These are phyloP conservation scores for Letharia columbiana DNA, from an alignment of 495 filamentous ascomycete species.

Conservation along the genomic window DNA sequence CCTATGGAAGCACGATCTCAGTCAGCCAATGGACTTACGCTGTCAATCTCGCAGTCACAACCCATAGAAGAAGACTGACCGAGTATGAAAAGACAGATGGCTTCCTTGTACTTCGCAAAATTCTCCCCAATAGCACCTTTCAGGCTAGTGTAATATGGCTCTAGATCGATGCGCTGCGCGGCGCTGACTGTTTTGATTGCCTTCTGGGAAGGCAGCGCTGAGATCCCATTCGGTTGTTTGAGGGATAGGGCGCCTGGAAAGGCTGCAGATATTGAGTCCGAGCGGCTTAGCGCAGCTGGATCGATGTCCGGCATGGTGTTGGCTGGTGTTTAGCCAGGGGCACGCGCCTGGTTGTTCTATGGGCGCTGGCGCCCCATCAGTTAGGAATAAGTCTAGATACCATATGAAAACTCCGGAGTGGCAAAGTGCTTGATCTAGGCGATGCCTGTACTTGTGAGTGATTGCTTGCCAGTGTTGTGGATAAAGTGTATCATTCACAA, in stretches of 20 bases:
- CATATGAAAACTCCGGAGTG: background rate
- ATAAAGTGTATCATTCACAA: background rate
- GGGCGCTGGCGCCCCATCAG: constrained; percentile 26
- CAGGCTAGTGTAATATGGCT: constrained; percentile 79
- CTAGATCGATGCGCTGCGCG: constrained; percentile 78
- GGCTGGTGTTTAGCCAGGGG: constrained; percentile 31
- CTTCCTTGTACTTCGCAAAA: constrained; percentile 83
- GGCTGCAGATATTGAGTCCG: constrained; percentile 51
- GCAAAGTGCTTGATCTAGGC: background rate
- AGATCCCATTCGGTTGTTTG: constrained; percentile 35
- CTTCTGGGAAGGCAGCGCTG: constrained; percentile 46
- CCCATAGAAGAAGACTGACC: constrained; percentile 45
- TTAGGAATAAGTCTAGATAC: constrained; percentile 1
- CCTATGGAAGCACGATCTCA: constrained; percentile 39
- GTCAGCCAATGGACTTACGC: constrained; percentile 6
- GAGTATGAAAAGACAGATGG: constrained; percentile 68
- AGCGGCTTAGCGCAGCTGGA: constrained; percentile 71
- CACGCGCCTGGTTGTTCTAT: constrained; percentile 23
- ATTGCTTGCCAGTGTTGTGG: background rate
- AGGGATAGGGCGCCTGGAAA: constrained; percentile 53
- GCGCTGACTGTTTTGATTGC: constrained; percentile 52
- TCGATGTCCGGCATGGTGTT: constrained; percentile 72
- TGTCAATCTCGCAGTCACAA: constrained; percentile 7
- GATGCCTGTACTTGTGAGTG: background rate
- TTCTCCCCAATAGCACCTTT: constrained; percentile 74